These are phyloP conservation scores for Thermomyces lanuginosus DNA, from an alignment of 2,329 filamentous ascomycete genomes.

Conservation along the genomic window DNA sequence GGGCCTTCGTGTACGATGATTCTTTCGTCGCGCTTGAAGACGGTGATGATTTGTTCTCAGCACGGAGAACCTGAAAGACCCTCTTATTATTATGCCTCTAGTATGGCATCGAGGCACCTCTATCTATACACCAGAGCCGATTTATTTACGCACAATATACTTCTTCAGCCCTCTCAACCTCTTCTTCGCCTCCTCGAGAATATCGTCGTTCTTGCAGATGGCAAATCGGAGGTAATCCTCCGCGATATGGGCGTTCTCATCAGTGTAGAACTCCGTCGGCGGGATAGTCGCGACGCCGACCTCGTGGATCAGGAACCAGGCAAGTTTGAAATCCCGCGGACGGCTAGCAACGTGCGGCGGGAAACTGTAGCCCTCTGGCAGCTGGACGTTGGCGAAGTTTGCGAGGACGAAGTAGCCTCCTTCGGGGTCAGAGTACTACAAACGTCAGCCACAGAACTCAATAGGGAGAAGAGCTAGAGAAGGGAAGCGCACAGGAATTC, in stretches of 20 bases:
- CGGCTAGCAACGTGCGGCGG: slow-evolving; percentile 72
- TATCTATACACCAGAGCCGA: too few relatives aligned
- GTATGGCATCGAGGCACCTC: too few relatives aligned
- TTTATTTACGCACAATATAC: slow-evolving; percentile 37
- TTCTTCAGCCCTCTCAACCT: slow-evolving; percentile 55
- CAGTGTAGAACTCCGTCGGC: slow-evolving; percentile 92
- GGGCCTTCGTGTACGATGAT: too few relatives aligned
- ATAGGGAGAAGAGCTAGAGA: background rate
- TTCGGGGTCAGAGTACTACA: slow-evolving; percentile 69
- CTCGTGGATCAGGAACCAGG: slow-evolving; percentile 95
- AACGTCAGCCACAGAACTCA: slow-evolving; percentile 3
- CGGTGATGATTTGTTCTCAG: too few relatives aligned
- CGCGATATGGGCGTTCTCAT: slow-evolving; percentile 63
- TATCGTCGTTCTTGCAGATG: slow-evolving; percentile 84
- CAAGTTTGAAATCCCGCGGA: slow-evolving; percentile 82
- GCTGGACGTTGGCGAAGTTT: slow-evolving; percentile 73
- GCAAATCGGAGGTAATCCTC: slow-evolving; percentile 92
- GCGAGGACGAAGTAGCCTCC: slow-evolving; percentile 95
- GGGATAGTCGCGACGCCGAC: slow-evolving; percentile 90
- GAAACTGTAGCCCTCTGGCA: slow-evolving; percentile 75
- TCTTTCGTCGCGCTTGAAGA: too few relatives aligned
- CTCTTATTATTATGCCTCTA: too few relatives aligned
- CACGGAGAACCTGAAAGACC: too few relatives aligned
- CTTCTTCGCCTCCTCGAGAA: slow-evolving; percentile 65
- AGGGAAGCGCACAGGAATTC: slow-evolving; percentile 42